phyloP scores from a whole-genome alignment of 768 basidiomycete genomes.

The Pisolithus marmoratus region DNA sequence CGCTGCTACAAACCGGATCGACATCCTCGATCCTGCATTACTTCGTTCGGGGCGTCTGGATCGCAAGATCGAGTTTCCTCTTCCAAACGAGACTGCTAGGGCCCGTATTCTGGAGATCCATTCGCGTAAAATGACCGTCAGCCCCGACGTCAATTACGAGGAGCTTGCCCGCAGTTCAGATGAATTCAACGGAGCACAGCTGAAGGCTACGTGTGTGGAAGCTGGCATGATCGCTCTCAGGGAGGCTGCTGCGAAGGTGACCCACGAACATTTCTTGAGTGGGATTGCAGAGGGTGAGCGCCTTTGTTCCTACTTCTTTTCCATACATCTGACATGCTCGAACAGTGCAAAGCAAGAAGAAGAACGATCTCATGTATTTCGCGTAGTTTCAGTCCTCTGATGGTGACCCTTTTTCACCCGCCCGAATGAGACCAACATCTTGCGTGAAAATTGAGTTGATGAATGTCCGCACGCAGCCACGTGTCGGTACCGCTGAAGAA shows the following conservation, averaged over 20 bases:
- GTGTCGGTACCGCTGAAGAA: too few species aligned
- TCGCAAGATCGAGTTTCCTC: constrained; percentile 97
- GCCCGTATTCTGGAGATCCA: constrained; percentile 96
- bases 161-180: constrained; percentile 96
- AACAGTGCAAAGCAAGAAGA: constrained; percentile 98
- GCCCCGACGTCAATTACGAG: constrained; percentile 89
- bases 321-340: constrained; percentile 20
- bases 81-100: constrained; percentile 94
- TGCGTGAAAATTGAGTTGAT: neutral
- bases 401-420: neutral
- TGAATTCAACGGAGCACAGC: constrained; percentile 95
- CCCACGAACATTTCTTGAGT: constrained; percentile 94
- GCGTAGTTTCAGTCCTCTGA: constrained; percentile 46
- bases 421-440: neutral
- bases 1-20: constrained; percentile 97
- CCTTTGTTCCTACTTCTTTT: neutral
- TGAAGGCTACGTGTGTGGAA: constrained; percentile 98
- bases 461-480: too few species aligned
- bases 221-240: constrained; percentile 98
- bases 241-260: constrained; percentile 84
- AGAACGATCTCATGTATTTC: constrained; percentile 95
- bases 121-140: constrained; percentile 90
- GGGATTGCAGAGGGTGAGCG: constrained; percentile 81
- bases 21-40: constrained; percentile 97
- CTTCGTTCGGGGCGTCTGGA: constrained; percentile 96